Base-by-base conservation (phyloP, 2,329 filamentous ascomycete genomes). In the Fusarium newnesense region DNA sequence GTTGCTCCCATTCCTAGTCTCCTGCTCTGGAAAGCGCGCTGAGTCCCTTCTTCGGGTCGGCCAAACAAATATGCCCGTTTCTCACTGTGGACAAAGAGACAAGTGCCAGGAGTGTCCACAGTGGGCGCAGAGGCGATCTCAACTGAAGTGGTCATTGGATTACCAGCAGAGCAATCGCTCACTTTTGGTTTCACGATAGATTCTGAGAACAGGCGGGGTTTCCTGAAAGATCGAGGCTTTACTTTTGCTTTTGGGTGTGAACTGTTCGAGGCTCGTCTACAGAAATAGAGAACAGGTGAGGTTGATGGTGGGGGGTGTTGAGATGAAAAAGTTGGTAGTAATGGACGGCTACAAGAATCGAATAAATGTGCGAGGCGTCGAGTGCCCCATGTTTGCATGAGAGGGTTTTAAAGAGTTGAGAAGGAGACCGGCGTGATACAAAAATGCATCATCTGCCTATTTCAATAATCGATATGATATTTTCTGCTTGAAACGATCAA, bases 61-160 rank as follows among this genome's bases (percentile, higher is more conserved):
- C 96, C 96, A 78, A 99, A 93, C 21, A 98, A 76, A 81, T 99
- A 99, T 64, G 94, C 89, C 76, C 92, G 92, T 77, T 91, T 89
- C 76, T 96, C 93, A 78, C 95, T 95, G 79, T 96, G 91, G 11
- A 99, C 85, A 42, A 94, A 80, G 37, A 98, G 81, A 56, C 90
- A 89, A 5, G 94, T 94, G 60, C 96, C 96, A 2, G 92, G 89
- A 26, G 95, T 97, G 83, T 99, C 96, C 67, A 92, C 92, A 74
- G 96, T 96, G 19, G 96, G 96, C 67, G 93, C 93, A 24, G 92
- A 93, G 70, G 96, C 81, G 76, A 98, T 84, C 81, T 97, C 92
- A 64, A 95, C 86, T 77, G 86, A 90, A 79, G 88, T 92, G 76
- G 91, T 87, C 95, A 97, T 97, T 71, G 74, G 63, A 15, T 18